Conservation (phyloP, 352 stramenopile genomes). For the Globisporangium mamillatum region DNA sequence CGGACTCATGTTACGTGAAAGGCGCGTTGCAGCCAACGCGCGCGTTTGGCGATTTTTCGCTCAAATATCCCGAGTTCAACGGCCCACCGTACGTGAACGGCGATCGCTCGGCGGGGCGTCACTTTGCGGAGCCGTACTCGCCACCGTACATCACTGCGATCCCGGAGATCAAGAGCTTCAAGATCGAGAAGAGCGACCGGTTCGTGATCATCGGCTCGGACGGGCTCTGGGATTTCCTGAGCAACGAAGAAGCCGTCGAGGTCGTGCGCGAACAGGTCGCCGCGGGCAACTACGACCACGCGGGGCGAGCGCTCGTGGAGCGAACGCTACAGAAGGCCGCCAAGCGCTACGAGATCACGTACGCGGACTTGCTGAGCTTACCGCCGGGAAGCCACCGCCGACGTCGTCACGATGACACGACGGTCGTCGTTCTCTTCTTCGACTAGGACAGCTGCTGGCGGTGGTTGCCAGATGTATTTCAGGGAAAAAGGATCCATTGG, state of each 20-base stretch:
- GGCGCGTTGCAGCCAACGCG: conserved; percentile 88
- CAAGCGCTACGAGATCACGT: conserved; percentile 72
- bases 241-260: conserved; percentile 93
- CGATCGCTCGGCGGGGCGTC: conserved; percentile 80
- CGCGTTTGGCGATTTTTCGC: conserved; percentile 89
- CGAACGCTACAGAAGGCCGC: conserved; percentile 76
- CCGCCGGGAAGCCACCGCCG: conserved; percentile 79
- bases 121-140: conserved; percentile 88
- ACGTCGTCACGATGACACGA: conserved; percentile 92
- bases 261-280: conserved; percentile 75
- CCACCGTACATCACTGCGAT: conserved; percentile 92
- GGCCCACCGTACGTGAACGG: conserved; percentile 72
- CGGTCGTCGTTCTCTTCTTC: conserved; percentile 89
- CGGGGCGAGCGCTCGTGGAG: conserved; percentile 75
- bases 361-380: conserved; percentile 80
- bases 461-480: background rate
- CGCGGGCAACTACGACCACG: conserved; percentile 65
- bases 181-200: conserved; percentile 79
- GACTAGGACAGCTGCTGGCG: conserved; percentile 29
- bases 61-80: conserved; percentile 95
- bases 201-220: conserved; percentile 98
- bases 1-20: conserved; percentile 93
- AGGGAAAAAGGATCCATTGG: background rate
- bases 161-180: conserved; percentile 74
- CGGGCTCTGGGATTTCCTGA: conserved; percentile 97